Evolutionary conservation across 1,284 basidiomycete species (phyloP), one percentile per base, ranked within the genome.

Genomic region (Neolentinus lepideus): DNA sequence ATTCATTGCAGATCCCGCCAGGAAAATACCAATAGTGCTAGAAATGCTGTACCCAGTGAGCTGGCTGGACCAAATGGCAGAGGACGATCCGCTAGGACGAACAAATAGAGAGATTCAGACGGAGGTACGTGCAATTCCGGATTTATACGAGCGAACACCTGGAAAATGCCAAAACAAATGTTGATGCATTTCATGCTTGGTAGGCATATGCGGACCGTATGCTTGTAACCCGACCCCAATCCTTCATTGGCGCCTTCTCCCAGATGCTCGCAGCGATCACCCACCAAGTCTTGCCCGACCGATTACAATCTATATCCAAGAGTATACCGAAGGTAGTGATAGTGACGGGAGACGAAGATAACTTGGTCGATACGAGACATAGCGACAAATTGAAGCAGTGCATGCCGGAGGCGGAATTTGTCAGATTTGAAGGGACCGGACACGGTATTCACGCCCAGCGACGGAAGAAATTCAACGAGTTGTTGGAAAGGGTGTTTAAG

Each of bases 261-360:
- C 92, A 94, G 66, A 85, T 91, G 78, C 75, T 71, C 3, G 90
- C 92, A 0, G 88, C 69, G 0, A 58, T 90, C 2, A 87, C 85
- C 0, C 92, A 94, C 65, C 65, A 78, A 55, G 83, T 94, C 54
- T 68, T 76, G 2, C 71, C 78, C 0, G 75, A 75, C 0, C 77
- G 81, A 1, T 76, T 93, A 12, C 67, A 67, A 3, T 63, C 63
- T 33, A 83, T 94, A 50, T 79, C 84, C 1, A 64, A 67, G 0
- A 71, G 71, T 2, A 77, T 94, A 14, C 76, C 80, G 10, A 80
- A 81, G 60, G 78, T 92, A 2, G 60, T 78, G 12, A 85, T 94
- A 58, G 64, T 92, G 16, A 89, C 84, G 0, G 93, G 92, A 1
- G 86, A 92, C 61, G 68, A 80, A 1, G 92, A 95, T 65, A 62